Base-by-base conservation (phyloP, 805 yeast genomes). In the Spathaspora gorwiae region DNA sequence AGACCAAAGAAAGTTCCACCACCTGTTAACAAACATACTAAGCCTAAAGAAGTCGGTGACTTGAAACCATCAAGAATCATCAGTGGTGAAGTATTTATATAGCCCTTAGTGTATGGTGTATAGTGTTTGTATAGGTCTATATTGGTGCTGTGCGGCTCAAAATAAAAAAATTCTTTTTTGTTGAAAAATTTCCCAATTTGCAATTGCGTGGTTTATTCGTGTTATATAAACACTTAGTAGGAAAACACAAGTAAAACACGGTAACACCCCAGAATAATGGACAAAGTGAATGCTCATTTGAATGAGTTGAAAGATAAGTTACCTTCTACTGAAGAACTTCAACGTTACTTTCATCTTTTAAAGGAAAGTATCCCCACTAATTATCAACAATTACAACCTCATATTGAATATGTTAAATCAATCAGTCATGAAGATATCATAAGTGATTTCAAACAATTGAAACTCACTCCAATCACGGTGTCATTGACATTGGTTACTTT, bases 381-480 rank as follows among this genome's bases (percentile, higher is more conserved):
- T 29, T 36, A 39, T 6, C 33, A 46, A n/a, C 52, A 55, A 7
- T 10, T 54, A 11, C 46, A 46, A 31, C 48, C 51, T 2, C 51
- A 45, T 32, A 27, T 55, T 7, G 39, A 46, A 13, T 44, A 47
- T 30, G 35, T 43, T 33, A 47, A 47, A 32, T 39, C 50, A 30
- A 44, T 46, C 34, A 47, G 26, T 3, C 12, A 33, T 42, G 42
- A 49, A 42, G 60, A 62, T n/a, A 47, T 68, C 11, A 46, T 65
- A 26, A 31, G 48, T n/a, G 74, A 69, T 43, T 54, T 69, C 43
- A 49, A 50, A 34, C 46, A 55, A 8, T 54, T 67, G 35, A 62
- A 58, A 40, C 47, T 61, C 13, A 65, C 69, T 1, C 64, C 72
- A 5, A 58, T 62, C 29, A 70, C 75, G 1, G 58, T 65, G 7